Base-by-base conservation (phyloP, 2,329 filamentous ascomycete genomes). In the Fusarium nodosum region DNA sequence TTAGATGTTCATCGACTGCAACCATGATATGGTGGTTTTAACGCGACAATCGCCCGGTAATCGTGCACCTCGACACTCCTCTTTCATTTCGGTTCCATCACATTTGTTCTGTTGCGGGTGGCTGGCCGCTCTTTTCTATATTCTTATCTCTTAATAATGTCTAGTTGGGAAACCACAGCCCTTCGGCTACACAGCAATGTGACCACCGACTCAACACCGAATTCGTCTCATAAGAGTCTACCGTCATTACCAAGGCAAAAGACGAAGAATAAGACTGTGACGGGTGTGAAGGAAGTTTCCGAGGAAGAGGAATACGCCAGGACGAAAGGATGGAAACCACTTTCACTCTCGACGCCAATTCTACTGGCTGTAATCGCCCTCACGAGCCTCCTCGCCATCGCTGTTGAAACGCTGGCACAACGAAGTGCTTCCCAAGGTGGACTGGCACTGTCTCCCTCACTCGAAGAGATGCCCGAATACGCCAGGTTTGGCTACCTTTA, bases 401-500 rank as follows among this genome's bases (percentile, higher is more conserved):
- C 81, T 0, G 74, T 89, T 0, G 85, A 87, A 57, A 68, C 80
- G 0, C 69, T 88, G 0, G 79, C 84, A 0, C 74, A 77, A 3
- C 76, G 73, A 0, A 86, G 82, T 53, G 64, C 79, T 10, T 48
- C 70, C 0, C 57, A 84, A 15, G 80, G 82, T 0, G 87, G 85
- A 0, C 64, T 85, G 0, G 77, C 77, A 0, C 62, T 82, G 0
- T 77, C 77, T 0, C 41, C 66, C 0, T 62, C 75, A 0, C 41
- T 63, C 0, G 56, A 80, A 0, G 77, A 76, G 0, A 73, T 88
- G 0, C 80, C 86, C 0, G 3, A 76, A 0, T 63, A 68, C 1
- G 75, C 74, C 0, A 79, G 68, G 0, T 81, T 86, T 7, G 56
- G 75, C 0, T 88, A 86, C n/a, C 70, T 84, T 0, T 88, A 87